Conservation (phyloP, 2,329 filamentous ascomycete genomes). For the Coniochaeta hoffmannii region DNA sequence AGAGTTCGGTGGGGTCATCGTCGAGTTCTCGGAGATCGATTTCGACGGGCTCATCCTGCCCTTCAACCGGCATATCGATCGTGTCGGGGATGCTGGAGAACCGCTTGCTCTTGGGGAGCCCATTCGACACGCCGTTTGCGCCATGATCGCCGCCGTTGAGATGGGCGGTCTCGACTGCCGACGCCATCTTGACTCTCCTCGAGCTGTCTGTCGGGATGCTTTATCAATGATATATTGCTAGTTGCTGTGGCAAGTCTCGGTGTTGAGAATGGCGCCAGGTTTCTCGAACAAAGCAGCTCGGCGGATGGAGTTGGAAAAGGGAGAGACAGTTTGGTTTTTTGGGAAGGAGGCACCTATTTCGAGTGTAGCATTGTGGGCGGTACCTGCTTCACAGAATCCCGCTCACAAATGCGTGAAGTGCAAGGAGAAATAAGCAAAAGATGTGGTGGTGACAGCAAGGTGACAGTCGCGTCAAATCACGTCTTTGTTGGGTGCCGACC, state of each 20-base stretch:
- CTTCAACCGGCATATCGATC: constrained; percentile 60
- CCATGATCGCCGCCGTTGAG: constrained; percentile 12
- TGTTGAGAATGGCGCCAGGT: neutral
- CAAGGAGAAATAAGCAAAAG: neutral
- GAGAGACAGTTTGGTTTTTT: neutral
- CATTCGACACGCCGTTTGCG: constrained; percentile 31
- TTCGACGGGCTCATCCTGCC: constrained; percentile 70
- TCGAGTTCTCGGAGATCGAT: constrained; percentile 85
- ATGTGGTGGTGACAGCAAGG: neutral
- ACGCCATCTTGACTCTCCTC: neutral
- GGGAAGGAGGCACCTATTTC: neutral
- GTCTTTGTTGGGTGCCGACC: neutral
- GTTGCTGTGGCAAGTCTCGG: neutral
- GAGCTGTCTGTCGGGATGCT: neutral
- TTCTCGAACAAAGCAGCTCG: neutral
- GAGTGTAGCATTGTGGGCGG: neutral
- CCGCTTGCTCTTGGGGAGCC: constrained; percentile 41
- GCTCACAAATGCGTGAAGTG: neutral
- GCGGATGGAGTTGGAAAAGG: neutral
- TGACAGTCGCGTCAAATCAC: neutral
- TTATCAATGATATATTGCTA: neutral
- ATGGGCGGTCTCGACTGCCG: neutral
- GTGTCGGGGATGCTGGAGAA: constrained; percentile 59
- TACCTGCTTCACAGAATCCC: neutral
- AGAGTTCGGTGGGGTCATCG: constrained; percentile 92